phyloP scores from a whole-genome alignment of 2,329 filamentous ascomycete species.

The Sporothrix humicola region DNA sequence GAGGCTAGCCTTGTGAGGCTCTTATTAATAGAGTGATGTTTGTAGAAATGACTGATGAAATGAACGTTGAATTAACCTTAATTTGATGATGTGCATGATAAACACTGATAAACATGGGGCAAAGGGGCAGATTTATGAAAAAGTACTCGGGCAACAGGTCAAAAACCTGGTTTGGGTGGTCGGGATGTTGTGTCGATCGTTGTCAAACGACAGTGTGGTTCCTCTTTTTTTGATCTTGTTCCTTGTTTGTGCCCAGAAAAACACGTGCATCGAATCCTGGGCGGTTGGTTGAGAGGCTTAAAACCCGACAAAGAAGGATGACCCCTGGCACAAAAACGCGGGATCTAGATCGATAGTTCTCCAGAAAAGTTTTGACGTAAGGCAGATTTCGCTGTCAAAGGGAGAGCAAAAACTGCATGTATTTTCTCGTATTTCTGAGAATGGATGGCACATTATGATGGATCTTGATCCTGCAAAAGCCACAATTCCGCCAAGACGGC shows the following conservation, averaged over 20 bases:
- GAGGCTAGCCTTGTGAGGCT: too few relatives aligned
- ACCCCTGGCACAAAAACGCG: not conserved
- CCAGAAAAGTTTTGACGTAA: too few relatives aligned
- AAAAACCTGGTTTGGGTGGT: slow-evolving; percentile 9
- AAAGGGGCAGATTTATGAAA: not conserved
- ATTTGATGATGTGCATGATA: not conserved
- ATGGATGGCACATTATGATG: too few relatives aligned
- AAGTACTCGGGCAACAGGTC: too few relatives aligned
- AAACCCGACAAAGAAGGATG: too few relatives aligned
- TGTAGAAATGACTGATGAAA: not conserved
- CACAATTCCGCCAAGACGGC: slow-evolving; percentile 17
- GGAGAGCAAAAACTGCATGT: not conserved
- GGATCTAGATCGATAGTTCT: slow-evolving; percentile 1
- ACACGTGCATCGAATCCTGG: slow-evolving; percentile 11
- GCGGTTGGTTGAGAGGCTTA: not conserved
- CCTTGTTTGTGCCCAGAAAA: slow-evolving; percentile 1
- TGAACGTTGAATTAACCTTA: slow-evolving; percentile 1
- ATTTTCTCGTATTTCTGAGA: not conserved
- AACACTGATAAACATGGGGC: not conserved
- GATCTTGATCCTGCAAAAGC: not conserved
- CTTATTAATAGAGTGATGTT: too few relatives aligned
- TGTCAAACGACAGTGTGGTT: not conserved
- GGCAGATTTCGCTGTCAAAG: not conserved
- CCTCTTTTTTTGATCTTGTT: not conserved
- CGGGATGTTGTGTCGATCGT: slow-evolving; percentile 11